Base-by-base conservation (phyloP, 2,329 filamentous ascomycete genomes). In the Dryadomyces quercivorus region DNA sequence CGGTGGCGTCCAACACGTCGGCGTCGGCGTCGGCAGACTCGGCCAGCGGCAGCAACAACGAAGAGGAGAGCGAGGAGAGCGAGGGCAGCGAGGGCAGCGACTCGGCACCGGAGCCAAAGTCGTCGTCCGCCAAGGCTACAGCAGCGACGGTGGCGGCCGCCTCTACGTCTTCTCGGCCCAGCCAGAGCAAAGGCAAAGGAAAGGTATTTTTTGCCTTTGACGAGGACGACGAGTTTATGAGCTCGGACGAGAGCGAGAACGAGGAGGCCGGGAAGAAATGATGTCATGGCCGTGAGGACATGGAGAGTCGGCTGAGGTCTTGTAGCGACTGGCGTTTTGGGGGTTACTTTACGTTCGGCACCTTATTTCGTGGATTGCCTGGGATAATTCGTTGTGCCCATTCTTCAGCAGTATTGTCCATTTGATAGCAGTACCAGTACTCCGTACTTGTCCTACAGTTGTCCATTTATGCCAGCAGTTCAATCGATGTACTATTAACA, bases 181-280 rank as follows among this genome's bases (percentile, higher is more conserved):
- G 34, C 4, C 13, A 53, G 46, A 21, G 36, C 36, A 60, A 75
- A 62, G 66, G 58, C 59, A 68, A 67, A 54, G 65, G 42, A 52
- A 70, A 72, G 59, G 65, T 65, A 0, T 88, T 90, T 63, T 86
- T 84, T 61, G 86, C 86, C 0, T 92, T 90, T 69, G 86, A 90
- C 58, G 85, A 91, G 38, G 84, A 88, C 53, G 85, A 90, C 49
- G 84, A 87, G 62, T 85, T 84, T 59, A 81, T 85, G 78, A 85
- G 81, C 61, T 82, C 78, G 52, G 78, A 83, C n/a, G 81, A 78
- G 13, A 70, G 72, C 6, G 67, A 71, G 26, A 43, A 12, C 12
- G 62, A 57, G 9, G 55, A 57, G 13, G 59, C 58, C 51, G 61
- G 60, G 5, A 46, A 44, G 55, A 57, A 58, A 34, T 60, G 52